These are phyloP conservation scores for Croton setiger DNA, from an alignment of 441 rosid species.

Conservation along the genomic window DNA sequence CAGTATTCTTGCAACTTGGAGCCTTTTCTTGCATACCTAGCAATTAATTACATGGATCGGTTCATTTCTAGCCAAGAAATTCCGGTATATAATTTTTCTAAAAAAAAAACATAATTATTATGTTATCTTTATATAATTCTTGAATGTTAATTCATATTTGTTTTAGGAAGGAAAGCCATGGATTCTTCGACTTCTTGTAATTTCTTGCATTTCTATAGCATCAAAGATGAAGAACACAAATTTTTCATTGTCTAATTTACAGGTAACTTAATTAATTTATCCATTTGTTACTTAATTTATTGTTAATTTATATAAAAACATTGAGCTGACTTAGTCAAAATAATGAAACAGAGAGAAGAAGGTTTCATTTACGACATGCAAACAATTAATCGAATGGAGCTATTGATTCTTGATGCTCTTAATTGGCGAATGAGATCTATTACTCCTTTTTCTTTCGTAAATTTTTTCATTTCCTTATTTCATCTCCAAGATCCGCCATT, in stretches of 20 bases:
- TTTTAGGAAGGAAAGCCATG: slow-evolving; percentile 49
- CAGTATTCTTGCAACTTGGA: slow-evolving; percentile 44
- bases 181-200: slow-evolving; percentile 41
- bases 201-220: slow-evolving; percentile 55
- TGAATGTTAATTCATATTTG: background rate
- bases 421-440: slow-evolving; percentile 72
- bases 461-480: slow-evolving; percentile 45
- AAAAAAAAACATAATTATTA: background rate
- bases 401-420: slow-evolving; percentile 48
- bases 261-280: slow-evolving; percentile 26
- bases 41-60: slow-evolving; percentile 61
- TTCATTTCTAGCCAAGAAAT: slow-evolving; percentile 46
- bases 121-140: background rate
- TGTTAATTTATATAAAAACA: background rate
- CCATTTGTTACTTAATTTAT: no score
- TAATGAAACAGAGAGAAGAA: slow-evolving; percentile 32
- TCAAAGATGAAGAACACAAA: slow-evolving; percentile 48
- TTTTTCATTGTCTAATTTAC: slow-evolving; percentile 34
- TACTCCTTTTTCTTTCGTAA: slow-evolving; percentile 59
- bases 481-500: slow-evolving; percentile 38
- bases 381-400: slow-evolving; percentile 51
- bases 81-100: slow-evolving; percentile 39
- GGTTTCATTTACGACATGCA: slow-evolving; percentile 39
- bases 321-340: background rate
- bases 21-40: slow-evolving; percentile 46